phyloP scores from a whole-genome alignment of 768 basidiomycete genomes.

The Suillus paluster region DNA sequence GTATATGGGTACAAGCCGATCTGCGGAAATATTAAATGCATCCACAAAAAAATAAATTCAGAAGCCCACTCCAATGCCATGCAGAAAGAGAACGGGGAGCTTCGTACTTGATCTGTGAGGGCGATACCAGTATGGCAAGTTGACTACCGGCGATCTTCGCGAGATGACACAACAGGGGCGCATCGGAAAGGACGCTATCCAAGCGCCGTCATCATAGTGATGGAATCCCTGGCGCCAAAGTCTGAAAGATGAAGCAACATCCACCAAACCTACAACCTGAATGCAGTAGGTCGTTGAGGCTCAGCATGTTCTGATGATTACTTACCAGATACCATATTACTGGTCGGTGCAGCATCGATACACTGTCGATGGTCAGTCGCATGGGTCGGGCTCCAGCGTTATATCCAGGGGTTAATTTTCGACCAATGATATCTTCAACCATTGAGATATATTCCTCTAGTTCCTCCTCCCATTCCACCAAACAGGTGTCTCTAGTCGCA shows the following conservation, averaged over 20 bases:
- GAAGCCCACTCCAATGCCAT: conserved; percentile 64
- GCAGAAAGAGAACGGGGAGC: conserved; percentile 63
- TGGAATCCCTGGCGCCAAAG: conserved; percentile 52
- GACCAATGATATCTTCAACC: conserved; percentile 47
- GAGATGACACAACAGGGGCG: conserved; percentile 54
- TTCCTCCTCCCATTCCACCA: conserved; percentile 53
- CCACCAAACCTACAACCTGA: conserved; percentile 59
- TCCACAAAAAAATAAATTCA: not conserved
- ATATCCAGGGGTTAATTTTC: conserved; percentile 44
- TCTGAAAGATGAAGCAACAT: conserved; percentile 45
- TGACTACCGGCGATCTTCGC: conserved; percentile 34
- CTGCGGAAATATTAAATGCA: conserved; percentile 36
- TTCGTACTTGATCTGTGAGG: conserved; percentile 52
- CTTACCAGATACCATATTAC: conserved; percentile 67
- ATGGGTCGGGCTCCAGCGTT: conserved; percentile 46
- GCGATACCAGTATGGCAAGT: conserved; percentile 52
- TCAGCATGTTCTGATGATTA: conserved; percentile 10
- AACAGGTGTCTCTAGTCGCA: conserved; percentile 33
- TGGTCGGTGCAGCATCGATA: conserved; percentile 58
- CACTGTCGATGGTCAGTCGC: conserved; percentile 59
- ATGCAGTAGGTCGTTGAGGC: not conserved
- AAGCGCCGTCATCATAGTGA: conserved; percentile 48
- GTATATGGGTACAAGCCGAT: conserved; percentile 66
- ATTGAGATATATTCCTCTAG: conserved; percentile 48
- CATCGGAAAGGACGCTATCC: conserved; percentile 55